Conservation (phyloP, 495 filamentous ascomycete genomes). For the Filosporella fistucella region DNA sequence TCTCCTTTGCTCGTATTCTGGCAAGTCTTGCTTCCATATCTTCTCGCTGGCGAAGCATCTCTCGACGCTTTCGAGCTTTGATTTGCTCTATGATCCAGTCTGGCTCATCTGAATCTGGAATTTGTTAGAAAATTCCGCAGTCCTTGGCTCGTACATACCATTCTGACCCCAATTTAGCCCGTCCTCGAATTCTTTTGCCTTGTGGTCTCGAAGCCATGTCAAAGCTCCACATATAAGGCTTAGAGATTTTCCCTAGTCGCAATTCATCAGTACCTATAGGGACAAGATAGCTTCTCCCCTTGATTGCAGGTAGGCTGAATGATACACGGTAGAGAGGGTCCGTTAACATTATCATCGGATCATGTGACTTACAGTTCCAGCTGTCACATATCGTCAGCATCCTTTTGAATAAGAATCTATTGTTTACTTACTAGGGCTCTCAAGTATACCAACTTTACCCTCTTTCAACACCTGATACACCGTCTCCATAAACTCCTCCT, state of each 20-base stretch:
- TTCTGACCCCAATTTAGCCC: constrained; percentile 31
- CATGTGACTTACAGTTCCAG: constrained; percentile 55
- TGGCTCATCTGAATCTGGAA: constrained; percentile 66
- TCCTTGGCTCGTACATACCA: constrained; percentile 26
- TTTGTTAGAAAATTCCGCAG: constrained; percentile 1
- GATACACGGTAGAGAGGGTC: no score
- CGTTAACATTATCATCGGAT: no score
- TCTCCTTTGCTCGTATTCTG: constrained; percentile 65
- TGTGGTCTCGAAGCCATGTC: constrained; percentile 89
- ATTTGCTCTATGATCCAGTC: constrained; percentile 84
- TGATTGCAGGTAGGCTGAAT: no score
- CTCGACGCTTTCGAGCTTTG: constrained; percentile 59
- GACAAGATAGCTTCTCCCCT: no score
- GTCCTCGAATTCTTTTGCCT: constrained; percentile 64
- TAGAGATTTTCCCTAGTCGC: constrained; percentile 83
- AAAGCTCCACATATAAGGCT: constrained; percentile 90
- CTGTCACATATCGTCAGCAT: constrained; percentile 28
- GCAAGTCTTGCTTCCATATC: constrained; percentile 68
- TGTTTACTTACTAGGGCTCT: constrained; percentile 55
- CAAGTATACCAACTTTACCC: constrained; percentile 85
- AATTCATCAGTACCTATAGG: neutral
- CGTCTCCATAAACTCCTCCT: constrained; percentile 83
- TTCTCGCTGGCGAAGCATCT: constrained; percentile 58
- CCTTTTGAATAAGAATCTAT: neutral
- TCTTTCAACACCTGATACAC: constrained; percentile 78